A percentile compares a stretch with the other conserved stretches of the same genome.
Evolutionary conservation across 345 rosid species (phyloP).

Genomic region (Hirschfeldia incana): DNA sequence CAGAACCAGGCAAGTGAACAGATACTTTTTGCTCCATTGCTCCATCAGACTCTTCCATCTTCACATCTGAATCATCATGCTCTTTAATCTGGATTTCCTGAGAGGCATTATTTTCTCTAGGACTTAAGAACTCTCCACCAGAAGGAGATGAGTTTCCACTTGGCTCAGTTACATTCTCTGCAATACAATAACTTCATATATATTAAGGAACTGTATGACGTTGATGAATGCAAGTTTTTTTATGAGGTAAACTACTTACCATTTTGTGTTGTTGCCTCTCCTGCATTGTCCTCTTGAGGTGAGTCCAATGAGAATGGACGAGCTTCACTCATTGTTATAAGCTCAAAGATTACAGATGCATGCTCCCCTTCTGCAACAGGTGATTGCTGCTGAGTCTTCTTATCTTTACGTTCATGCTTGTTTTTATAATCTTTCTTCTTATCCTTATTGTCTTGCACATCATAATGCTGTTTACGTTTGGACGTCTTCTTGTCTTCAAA

Average conservation of each 20-base stretch:
- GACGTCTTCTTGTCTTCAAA: constrained; percentile 25
- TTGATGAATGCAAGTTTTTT: neutral
- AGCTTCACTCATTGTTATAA: constrained; percentile 44
- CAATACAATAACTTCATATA: constrained; percentile 30
- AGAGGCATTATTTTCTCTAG: constrained; percentile 21
- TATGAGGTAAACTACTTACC: constrained; percentile 10
- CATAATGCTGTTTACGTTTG: constrained; percentile 11
- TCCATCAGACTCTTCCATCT: constrained; percentile 16
- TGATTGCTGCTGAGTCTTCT: constrained; percentile 12
- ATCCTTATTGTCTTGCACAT: constrained; percentile 14
- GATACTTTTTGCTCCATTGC: constrained; percentile 12
- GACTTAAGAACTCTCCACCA: constrained; percentile 39
- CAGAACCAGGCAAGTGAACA: constrained; percentile 34
- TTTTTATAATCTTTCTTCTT: constrained; percentile 32
- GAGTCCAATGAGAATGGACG: constrained; percentile 36
- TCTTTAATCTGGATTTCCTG: constrained; percentile 26
- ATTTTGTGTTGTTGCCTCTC: neutral
- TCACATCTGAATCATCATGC: constrained; percentile 16
- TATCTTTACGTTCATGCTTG: constrained; percentile 42
- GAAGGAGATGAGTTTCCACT: constrained; percentile 34
- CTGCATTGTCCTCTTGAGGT: constrained; percentile 27
- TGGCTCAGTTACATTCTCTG: constrained; percentile 39
- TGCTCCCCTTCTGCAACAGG: constrained; percentile 23
- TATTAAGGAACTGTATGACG: constrained; percentile 13
- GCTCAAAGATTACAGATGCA: constrained; percentile 43